phyloP scores from a whole-genome alignment of 306 rosid species.

The Vigna mungo region DNA sequence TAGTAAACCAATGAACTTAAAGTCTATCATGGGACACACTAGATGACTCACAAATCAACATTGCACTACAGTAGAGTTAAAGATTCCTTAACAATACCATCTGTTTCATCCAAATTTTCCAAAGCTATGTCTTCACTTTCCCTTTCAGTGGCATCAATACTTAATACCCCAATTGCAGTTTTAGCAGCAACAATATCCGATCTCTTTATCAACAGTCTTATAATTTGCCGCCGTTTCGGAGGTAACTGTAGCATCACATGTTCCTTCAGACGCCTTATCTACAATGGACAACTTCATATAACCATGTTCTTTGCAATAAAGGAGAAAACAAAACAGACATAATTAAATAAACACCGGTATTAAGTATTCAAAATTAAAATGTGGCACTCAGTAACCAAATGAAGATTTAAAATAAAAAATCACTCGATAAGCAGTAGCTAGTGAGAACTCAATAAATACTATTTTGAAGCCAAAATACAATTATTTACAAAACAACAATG shows the following conservation, averaged over 20 bases:
- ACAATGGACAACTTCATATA: conserved; percentile 44
- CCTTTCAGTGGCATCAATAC: conserved; percentile 47
- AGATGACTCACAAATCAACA: conserved; percentile 35
- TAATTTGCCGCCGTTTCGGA: conserved; percentile 90
- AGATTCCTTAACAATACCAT: conserved; percentile 58
- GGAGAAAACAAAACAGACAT: conserved; percentile 16
- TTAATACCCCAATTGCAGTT: conserved; percentile 60
- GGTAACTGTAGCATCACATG: conserved; percentile 89
- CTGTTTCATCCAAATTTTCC: conserved; percentile 56
- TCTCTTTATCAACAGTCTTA: conserved; percentile 70
- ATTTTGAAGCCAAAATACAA: conserved; percentile 3
- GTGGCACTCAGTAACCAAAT: conserved; percentile 5
- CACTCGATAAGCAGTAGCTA: conserved; percentile 1
- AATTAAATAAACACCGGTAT: not conserved
- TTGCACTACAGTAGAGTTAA: conserved; percentile 14
- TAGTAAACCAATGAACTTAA: conserved; percentile 39
- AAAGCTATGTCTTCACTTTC: conserved; percentile 48
- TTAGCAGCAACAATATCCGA: conserved; percentile 86
- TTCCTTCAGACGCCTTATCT: conserved; percentile 96
- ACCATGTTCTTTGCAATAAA: conserved; percentile 20
- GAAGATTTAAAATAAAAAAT: conserved; percentile 10
- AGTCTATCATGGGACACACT: conserved; percentile 19
- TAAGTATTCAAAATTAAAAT: conserved; percentile 2
- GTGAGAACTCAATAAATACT: not conserved
- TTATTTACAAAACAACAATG: not conserved